phyloP scores from a whole-genome alignment of 73 alveolate species.

The Urostyla sp. region DNA sequence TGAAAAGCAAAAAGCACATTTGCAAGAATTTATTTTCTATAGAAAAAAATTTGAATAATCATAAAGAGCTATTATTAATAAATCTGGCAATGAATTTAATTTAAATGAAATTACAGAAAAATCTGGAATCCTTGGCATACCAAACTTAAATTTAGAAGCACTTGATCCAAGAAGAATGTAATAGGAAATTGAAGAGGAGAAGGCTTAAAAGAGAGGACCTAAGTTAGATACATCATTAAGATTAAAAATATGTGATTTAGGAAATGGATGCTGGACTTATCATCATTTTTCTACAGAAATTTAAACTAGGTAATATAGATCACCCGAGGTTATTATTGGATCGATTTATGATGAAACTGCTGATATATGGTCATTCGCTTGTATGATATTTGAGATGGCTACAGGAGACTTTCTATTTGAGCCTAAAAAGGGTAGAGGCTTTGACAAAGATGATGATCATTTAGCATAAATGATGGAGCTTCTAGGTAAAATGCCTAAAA shows the following conservation, averaged over 20 bases:
- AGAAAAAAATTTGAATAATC: conserved; percentile 48
- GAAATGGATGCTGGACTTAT: conserved; percentile 96
- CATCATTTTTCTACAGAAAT: conserved; percentile 91
- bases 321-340: conserved; percentile 98
- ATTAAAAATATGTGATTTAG: conserved; percentile 94
- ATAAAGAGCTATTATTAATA: conserved; percentile 4
- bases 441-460: conserved; percentile 95
- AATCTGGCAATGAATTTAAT: background rate
- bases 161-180: conserved; percentile 33
- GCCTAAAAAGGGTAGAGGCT: conserved; percentile 92
- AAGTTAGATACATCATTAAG: conserved; percentile 69
- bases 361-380: conserved; percentile 97
- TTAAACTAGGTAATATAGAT: conserved; percentile 95
- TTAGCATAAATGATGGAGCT: conserved; percentile 93
- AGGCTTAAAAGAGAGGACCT: conserved; percentile 64
- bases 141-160: background rate
- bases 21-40: conserved; percentile 20
- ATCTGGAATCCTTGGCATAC: background rate
- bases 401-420: conserved; percentile 99
- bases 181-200: conserved; percentile 38
- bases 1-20: background rate
- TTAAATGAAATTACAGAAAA: background rate
- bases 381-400: conserved; percentile 96
- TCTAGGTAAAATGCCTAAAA: conserved; percentile 90
- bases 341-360: conserved; percentile 93